Evolutionary conservation across 2,329 filamentous ascomycete genomes (phyloP), one percentile per base, ranked within the genome.

Genomic region (Xylariaceae sp.): DNA sequence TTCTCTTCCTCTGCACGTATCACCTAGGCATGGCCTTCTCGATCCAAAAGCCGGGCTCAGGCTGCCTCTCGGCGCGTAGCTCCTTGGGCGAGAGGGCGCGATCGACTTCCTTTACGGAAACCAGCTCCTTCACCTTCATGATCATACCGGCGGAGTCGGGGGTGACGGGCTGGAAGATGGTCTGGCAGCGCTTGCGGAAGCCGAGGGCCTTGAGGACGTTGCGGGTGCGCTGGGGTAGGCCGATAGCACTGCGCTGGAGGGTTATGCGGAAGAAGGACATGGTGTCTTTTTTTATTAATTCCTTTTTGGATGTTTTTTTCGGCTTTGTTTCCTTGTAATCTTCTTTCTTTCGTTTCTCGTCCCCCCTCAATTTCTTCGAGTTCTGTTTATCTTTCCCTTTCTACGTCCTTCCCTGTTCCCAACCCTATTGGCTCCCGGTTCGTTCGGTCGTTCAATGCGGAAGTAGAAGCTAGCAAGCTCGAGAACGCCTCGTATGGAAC

Each of bases 231-330:
- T 82, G 74, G 4, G 92, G 91, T 46, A 96, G 84, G 59, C 91
- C 91, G 73, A 96, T 96, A 66, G 87, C 86, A 54, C 87, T 91
- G 69, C 91, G 89, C 74, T 94, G 83, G 54, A 96, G 87, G 47
- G 90, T 95, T 71, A 96, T 89, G 69, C 89, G 87, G 80, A 96
- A 96, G 79, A 82, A 95, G 55, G 85, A 78, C 86, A 91, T 91
- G 57, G 26, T 51, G 8, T 2, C 19, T 50, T 65, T 37, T 53
- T 55, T 42, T 50, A 53, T 51, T 19, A 2, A 19, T 19, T 53
- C 29, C 41, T 46, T 50, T 37, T 46, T 12, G 35, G 8, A 3
- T 37, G 5, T 57, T 30, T 42, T 29, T 54, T 6, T 35, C 11
- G 27, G 41, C 26, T 7, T 45, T 3, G 2, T 44, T 44, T 30